Base-by-base conservation (phyloP, 306 rosid genomes). In the Trifolium pratense region DNA sequence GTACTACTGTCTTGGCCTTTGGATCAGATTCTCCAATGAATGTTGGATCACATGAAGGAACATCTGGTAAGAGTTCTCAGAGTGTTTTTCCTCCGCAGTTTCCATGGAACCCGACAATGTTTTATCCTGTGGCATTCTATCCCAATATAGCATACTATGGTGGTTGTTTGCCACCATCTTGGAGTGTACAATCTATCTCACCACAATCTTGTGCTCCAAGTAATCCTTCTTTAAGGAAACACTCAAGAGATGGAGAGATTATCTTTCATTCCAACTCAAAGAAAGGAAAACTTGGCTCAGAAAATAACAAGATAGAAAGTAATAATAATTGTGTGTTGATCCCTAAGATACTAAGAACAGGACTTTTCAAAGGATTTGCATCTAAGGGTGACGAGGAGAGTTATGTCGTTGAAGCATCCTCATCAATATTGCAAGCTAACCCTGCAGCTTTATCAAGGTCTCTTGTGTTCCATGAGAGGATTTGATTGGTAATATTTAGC, bases 381-480 rank as follows among this genome's bases (percentile, higher is more conserved):
- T 68, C 91, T 1, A 89, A 79, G 71, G 89, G 86, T 20, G 74
- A 73, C n/a, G 75, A 77, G 23, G 84, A 80, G 64, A 78, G 77
- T 66, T 84, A 75, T 18, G 53, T 40, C 18, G 70, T 74, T 25
- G 87, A 89, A 76, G 71, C 77, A n/a, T 55, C 32, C 7, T 89
- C 88, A 3, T 68, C 83, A 1, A 78, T 81, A 71, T 75, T 93
- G 86, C 89, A 87, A 74, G 91, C 91, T 46, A 93, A 93, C 75
- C 98, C 98, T 8, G 90, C 93, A 39, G 98, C 98, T 70, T 76
- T 89, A 45, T 86, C 91, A 40, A 84, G 93, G 79, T 91, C 98
- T 45, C 59, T 80, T 52, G 78, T 64, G 68, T 90, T 93, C 80
- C 90, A 76, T 21, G 98, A 90, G 85, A 85, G 87, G 70, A 64